Evolutionary conservation across 139 green algal species (phyloP).

Genomic region (Picochlorum sp.): DNA sequence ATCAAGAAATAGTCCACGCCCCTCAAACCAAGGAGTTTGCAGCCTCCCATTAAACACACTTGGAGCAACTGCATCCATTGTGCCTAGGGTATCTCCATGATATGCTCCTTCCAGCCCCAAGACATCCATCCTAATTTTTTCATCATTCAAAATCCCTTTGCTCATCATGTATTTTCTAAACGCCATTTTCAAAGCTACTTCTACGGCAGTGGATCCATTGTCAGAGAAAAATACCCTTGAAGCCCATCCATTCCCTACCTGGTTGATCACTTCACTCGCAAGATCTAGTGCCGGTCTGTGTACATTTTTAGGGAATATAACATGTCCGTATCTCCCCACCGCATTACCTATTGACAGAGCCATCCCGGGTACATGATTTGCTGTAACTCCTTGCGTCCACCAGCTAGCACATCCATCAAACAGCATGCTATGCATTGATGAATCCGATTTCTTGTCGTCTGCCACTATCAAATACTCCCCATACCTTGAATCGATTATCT

Average conservation of each 20-base stretch:
- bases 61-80: conserved; percentile 73
- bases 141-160: background rate
- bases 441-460: background rate
- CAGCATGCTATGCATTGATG: conserved; percentile 21
- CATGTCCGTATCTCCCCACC: conserved; percentile 79
- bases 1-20: conserved; percentile 66
- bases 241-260: conserved; percentile 65
- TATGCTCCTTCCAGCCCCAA: conserved; percentile 79
- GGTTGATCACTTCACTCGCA: conserved; percentile 36
- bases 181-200: conserved; percentile 95
- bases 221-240: conserved; percentile 79
- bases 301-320: conserved; percentile 85
- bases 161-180: conserved; percentile 62
- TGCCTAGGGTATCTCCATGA: conserved; percentile 93
- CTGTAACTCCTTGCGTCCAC: conserved; percentile 81
- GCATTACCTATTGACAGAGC: conserved; percentile 47
- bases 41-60: conserved; percentile 62
- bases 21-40: conserved; percentile 70
- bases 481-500: conserved; percentile 73
- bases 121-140: conserved; percentile 38
- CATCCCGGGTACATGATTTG: conserved; percentile 51
- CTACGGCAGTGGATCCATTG: conserved; percentile 80
- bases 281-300: conserved; percentile 52
- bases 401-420: conserved; percentile 90
- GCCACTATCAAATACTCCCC: conserved; percentile 68